A percentile compares a stretch with the other conserved stretches of the same genome.
phyloP scores from a whole-genome alignment of 306 rosid species.

The Sphenostylis stenocarpa region DNA sequence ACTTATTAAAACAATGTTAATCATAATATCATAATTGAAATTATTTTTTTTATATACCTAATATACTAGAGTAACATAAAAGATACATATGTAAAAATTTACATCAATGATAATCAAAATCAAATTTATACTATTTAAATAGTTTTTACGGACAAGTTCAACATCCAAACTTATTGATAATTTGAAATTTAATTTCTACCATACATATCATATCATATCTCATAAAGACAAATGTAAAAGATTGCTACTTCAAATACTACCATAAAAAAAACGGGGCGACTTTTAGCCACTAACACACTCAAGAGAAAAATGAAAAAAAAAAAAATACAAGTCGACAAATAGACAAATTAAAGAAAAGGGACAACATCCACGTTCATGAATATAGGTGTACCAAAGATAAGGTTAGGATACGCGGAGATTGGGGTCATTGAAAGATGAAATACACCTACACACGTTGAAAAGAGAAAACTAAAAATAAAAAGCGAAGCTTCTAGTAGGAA shows the following conservation, averaged over 20 bases:
- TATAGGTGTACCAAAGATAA: neutral
- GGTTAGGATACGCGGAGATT: conserved; percentile 23
- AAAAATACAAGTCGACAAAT: neutral
- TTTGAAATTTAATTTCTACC: conserved; percentile 5
- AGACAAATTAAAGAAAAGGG: neutral
- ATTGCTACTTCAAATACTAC: neutral
- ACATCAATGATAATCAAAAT: neutral
- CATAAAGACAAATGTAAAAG: neutral
- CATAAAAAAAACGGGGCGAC: neutral
- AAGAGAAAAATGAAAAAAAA: neutral
- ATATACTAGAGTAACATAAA: too few relatives aligned
- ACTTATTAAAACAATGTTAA: too few relatives aligned
- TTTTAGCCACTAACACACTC: neutral
- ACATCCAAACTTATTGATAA: neutral
- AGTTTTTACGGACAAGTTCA: neutral
- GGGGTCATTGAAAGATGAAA: neutral
- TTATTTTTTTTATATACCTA: too few relatives aligned
- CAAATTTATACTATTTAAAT: neutral
- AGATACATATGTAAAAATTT: too few relatives aligned
- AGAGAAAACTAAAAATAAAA: neutral
- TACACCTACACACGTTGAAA: neutral
- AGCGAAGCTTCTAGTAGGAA: conserved; percentile 21
- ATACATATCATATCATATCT: neutral
- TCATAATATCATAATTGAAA: too few relatives aligned
- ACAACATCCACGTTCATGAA: neutral